These are phyloP conservation scores for Sphaerosporella brunnea DNA, from an alignment of 495 filamentous ascomycete species.

Conservation along the genomic window DNA sequence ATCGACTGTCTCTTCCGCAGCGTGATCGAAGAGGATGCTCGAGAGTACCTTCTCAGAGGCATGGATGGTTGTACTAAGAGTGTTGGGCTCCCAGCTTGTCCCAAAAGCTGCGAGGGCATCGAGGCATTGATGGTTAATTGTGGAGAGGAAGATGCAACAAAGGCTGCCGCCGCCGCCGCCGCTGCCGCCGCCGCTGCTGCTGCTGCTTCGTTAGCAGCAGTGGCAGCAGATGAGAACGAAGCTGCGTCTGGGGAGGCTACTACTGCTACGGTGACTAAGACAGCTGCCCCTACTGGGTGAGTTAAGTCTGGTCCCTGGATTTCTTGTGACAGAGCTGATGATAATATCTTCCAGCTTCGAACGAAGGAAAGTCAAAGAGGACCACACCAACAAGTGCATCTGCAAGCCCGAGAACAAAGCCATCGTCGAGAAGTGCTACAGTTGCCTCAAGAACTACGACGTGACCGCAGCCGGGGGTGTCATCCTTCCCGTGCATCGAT, in stretches of 20 bases:
- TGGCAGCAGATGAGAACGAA: no score
- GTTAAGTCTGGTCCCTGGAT: no score
- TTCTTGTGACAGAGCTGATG: no score
- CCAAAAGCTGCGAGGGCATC: background rate
- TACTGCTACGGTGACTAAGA: no score
- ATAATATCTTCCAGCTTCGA: background rate
- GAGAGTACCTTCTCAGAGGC: background rate
- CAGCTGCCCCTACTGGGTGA: no score
- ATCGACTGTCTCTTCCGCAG: conserved; percentile 12
- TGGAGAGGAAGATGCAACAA: conserved; percentile 2
- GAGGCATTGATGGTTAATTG: background rate
- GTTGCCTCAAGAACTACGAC: conserved; percentile 1
- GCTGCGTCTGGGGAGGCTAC: no score
- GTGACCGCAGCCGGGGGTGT: background rate
- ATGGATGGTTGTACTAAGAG: conserved; percentile 1
- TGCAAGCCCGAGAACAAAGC: conserved; percentile 1
- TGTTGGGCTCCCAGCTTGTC: background rate
- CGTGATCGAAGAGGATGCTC: conserved; percentile 3
- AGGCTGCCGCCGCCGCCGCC: background rate
- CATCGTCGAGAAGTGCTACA: background rate
- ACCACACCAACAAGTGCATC: background rate
- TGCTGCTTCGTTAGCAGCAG: no score
- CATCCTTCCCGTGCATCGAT: background rate
- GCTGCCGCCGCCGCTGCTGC: background rate
- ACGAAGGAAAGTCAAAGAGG: conserved; percentile 3